Evolutionary conservation across 208 protist genomes (phyloP).

Genomic region (Borovskyia barvae): DNA sequence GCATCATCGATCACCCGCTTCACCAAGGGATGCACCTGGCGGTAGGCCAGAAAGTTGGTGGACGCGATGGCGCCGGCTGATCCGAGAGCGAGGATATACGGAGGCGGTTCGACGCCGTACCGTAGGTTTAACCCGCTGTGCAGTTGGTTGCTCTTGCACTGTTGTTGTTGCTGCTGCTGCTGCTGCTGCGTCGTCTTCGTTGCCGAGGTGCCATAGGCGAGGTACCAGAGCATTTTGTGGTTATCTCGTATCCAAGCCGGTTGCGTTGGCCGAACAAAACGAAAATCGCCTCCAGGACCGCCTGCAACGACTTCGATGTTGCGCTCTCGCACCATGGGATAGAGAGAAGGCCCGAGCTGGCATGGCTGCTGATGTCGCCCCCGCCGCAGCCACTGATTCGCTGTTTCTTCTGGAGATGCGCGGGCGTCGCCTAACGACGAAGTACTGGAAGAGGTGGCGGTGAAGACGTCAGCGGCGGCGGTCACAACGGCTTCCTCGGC

Average conservation of each 20-base stretch:
- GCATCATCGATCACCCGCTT: not conserved
- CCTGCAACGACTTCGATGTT: not conserved
- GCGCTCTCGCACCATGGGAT: not conserved
- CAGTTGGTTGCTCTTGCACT: too few relatives aligned
- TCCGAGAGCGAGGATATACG: not conserved
- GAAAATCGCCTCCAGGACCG: not conserved
- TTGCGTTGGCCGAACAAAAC: not conserved
- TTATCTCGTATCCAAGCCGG: slow-evolving; percentile 1
- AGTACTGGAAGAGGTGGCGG: too few relatives aligned
- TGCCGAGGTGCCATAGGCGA: too few relatives aligned
- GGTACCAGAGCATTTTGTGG: not conserved
- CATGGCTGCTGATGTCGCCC: too few relatives aligned
- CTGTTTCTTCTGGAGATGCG: not conserved
- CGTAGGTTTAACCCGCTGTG: too few relatives aligned
- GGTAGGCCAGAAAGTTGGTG: not conserved
- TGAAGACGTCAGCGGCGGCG: too few relatives aligned
- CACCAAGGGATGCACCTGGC: not conserved
- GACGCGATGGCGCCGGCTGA: not conserved
- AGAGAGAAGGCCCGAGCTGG: too few relatives aligned
- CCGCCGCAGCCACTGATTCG: too few relatives aligned
- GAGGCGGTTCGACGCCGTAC: too few relatives aligned
- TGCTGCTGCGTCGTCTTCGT: not conserved
- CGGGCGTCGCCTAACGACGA: too few relatives aligned
- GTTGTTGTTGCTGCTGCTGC: too few relatives aligned
- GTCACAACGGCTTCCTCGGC: too few relatives aligned